A percentile compares a stretch with the other conserved stretches of the same genome.
phyloP scores from a whole-genome alignment of 768 basidiomycete genomes.

The Leccinum sublutescens region DNA sequence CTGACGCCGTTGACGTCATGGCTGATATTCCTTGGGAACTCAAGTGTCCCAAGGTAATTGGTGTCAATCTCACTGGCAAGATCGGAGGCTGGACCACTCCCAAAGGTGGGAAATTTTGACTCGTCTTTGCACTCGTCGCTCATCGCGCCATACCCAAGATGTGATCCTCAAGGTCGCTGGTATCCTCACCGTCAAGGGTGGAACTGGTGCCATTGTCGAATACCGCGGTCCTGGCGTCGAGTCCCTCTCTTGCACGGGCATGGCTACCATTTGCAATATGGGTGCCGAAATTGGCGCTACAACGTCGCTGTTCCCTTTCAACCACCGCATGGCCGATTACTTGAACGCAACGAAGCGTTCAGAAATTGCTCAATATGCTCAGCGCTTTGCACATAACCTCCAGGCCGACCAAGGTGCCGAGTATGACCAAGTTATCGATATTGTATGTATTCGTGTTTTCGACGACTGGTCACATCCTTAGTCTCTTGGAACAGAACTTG shows the following conservation, averaged over 20 bases:
- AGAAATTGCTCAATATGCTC: slow-evolving; percentile 86
- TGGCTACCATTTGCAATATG: slow-evolving; percentile 99
- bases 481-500: slow-evolving; percentile 59
- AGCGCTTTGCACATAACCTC: slow-evolving; percentile 87
- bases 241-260: slow-evolving; percentile 95
- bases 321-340: slow-evolving; percentile 90
- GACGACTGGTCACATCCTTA: neutral
- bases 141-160: slow-evolving; percentile 45
- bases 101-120: slow-evolving; percentile 59
- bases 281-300: slow-evolving; percentile 99
- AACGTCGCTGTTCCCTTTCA: slow-evolving; percentile 98
- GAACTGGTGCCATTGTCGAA: slow-evolving; percentile 98
- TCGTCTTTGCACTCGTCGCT: neutral
- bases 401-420: slow-evolving; percentile 83
- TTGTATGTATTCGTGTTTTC: slow-evolving; percentile 48
- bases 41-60: slow-evolving; percentile 99
- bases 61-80: slow-evolving; percentile 94
- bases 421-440: slow-evolving; percentile 93
- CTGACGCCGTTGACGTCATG: slow-evolving; percentile 99
- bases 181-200: slow-evolving; percentile 98
- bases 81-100: slow-evolving; percentile 97
- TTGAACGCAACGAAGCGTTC: slow-evolving; percentile 91
- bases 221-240: slow-evolving; percentile 95
- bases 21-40: slow-evolving; percentile 98
- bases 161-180: slow-evolving; percentile 99